These are phyloP conservation scores for Omphalotus guepiniiformis DNA, from an alignment of 768 basidiomycete genomes.

Conservation along the genomic window DNA sequence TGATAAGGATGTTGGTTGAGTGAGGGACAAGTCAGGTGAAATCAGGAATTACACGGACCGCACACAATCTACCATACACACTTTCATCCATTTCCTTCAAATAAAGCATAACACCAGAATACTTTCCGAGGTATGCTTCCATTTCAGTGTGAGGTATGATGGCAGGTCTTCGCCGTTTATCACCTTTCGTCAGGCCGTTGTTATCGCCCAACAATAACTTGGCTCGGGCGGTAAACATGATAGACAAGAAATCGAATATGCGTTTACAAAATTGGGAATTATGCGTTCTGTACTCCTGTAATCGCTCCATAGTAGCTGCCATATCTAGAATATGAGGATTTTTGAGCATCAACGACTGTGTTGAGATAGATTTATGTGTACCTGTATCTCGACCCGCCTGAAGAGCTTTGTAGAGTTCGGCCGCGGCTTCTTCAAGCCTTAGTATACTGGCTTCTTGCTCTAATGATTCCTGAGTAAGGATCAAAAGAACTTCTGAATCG, in stretches of 20 bases:
- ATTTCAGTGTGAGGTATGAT: constrained; percentile 65
- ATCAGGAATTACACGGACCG: constrained; percentile 45
- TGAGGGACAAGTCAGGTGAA: too few relatives aligned
- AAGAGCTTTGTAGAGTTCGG: constrained; percentile 91
- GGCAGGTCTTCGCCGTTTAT: constrained; percentile 39
- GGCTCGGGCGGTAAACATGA: constrained; percentile 89
- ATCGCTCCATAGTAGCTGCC: constrained; percentile 93
- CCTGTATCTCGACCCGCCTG: constrained; percentile 88
- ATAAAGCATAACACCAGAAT: constrained; percentile 87
- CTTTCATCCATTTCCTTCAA: constrained; percentile 94
- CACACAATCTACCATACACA: constrained; percentile 85
- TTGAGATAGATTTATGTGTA: constrained; percentile 24
- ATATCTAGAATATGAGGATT: constrained; percentile 54
- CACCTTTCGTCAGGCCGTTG: constrained; percentile 46
- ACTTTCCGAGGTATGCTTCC: constrained; percentile 81
- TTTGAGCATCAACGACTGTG: background rate
- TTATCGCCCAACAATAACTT: constrained; percentile 64
- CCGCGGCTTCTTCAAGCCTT: constrained; percentile 75
- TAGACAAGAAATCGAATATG: constrained; percentile 81
- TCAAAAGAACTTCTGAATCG: constrained; percentile 66
- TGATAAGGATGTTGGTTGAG: constrained; percentile 29
- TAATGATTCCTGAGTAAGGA: constrained; percentile 84
- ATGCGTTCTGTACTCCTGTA: constrained; percentile 87
- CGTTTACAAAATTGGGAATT: constrained; percentile 93
- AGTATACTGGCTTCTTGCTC: constrained; percentile 75